These are phyloP conservation scores for Mycena leptocephala DNA, from an alignment of 768 basidiomycete genomes.

Conservation along the genomic window DNA sequence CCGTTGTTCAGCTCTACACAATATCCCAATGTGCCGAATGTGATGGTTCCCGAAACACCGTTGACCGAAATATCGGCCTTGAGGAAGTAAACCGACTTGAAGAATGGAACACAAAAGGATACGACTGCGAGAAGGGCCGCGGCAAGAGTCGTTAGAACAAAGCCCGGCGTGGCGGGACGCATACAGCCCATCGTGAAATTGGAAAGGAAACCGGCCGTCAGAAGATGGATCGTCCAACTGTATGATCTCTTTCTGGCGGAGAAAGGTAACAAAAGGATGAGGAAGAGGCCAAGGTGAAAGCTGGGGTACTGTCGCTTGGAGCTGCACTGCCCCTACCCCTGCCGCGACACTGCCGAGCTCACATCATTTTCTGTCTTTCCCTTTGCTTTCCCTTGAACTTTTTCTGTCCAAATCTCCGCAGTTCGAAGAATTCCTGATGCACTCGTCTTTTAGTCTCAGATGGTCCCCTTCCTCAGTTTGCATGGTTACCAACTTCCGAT, in stretches of 20 bases:
- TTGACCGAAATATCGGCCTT: constrained; percentile 73
- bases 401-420: no score
- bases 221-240: background rate
- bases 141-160: constrained; percentile 86
- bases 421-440: no score
- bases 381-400: no score
- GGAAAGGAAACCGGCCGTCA: background rate
- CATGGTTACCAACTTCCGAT: no score
- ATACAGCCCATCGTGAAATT: constrained; percentile 68
- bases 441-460: no score
- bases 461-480: no score
- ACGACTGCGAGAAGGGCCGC: constrained; percentile 88
- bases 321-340: no score
- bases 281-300: background rate
- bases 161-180: constrained; percentile 93
- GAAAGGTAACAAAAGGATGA: background rate
- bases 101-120: constrained; percentile 90
- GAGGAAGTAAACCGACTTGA: constrained; percentile 94
- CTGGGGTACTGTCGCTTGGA: no score
- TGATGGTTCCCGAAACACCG: constrained; percentile 73
- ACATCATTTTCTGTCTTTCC: no score
- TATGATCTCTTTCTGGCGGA: background rate
- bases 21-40: constrained; percentile 93
- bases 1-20: constrained; percentile 74
- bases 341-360: no score